These are phyloP conservation scores for Leccinum fibrillosum DNA, from an alignment of 768 basidiomycete species.

Conservation along the genomic window DNA sequence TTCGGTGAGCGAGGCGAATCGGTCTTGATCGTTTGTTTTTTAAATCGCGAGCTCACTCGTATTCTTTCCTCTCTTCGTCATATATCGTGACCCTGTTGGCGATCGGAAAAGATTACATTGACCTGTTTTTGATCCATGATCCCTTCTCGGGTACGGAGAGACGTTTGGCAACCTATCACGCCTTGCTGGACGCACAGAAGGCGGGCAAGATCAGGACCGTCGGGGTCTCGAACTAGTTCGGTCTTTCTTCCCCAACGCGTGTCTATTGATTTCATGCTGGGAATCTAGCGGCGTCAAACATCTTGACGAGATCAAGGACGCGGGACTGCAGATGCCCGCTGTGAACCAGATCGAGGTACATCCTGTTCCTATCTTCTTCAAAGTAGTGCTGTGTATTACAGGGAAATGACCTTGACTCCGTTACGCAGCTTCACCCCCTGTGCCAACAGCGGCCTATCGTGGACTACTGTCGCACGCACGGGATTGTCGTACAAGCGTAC, in stretches of 20 bases:
- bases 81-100: neutral
- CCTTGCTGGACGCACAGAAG: conserved; percentile 55
- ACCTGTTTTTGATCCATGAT: conserved; percentile 78
- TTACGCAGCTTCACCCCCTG: conserved; percentile 65
- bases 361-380: neutral
- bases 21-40: neutral
- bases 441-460: conserved; percentile 82
- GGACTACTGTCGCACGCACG: conserved; percentile 60
- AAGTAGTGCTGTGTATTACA: neutral
- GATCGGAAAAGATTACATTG: conserved; percentile 50
- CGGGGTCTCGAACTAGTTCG: conserved; percentile 81
- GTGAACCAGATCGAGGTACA: conserved; percentile 82
- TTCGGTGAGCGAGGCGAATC: conserved; percentile 43
- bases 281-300: conserved; percentile 58
- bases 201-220: conserved; percentile 66
- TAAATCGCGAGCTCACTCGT: neutral
- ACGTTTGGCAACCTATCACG: conserved; percentile 70
- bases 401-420: neutral
- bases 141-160: conserved; percentile 60
- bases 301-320: conserved; percentile 66
- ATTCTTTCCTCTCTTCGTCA: no score
- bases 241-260: conserved; percentile 21
- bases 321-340: conserved; percentile 60
- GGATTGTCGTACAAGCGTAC: conserved; percentile 70
- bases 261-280: neutral